Percentiles rank a stretch among this genome's conserved stretches.
Conservation (phyloP, 768 basidiomycete genomes). For the Leccinum subgranulosum region DNA sequence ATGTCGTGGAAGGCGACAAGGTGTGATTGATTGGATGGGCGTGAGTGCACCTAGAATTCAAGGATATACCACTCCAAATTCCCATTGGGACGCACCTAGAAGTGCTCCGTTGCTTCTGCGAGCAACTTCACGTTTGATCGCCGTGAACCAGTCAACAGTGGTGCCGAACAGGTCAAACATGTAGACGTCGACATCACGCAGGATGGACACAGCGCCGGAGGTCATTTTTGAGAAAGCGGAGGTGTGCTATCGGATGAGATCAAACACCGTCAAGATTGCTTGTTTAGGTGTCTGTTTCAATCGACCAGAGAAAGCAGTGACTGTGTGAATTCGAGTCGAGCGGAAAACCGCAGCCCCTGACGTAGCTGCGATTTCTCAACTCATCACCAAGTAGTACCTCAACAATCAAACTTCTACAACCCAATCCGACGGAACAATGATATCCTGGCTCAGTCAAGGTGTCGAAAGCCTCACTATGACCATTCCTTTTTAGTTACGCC, state of each 20-base stretch:
- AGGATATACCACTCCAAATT: background rate
- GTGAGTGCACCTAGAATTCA: background rate
- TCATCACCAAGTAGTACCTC: slow-evolving; percentile 72
- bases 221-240: slow-evolving; percentile 5
- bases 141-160: slow-evolving; percentile 41
- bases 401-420: slow-evolving; percentile 58
- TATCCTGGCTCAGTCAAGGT: slow-evolving; percentile 68
- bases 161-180: slow-evolving; percentile 53
- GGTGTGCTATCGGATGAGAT: background rate
- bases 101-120: slow-evolving; percentile 13
- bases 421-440: slow-evolving; percentile 50
- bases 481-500: slow-evolving; percentile 55
- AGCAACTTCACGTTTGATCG: slow-evolving; percentile 19
- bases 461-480: slow-evolving; percentile 52
- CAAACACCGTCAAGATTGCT: background rate
- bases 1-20: background rate
- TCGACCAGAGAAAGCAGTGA: too few relatives aligned
- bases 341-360: slow-evolving; percentile 33
- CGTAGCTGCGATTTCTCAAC: slow-evolving; percentile 49
- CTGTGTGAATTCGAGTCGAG: too few relatives aligned
- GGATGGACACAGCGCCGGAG: background rate
- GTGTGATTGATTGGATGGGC: background rate
- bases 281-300: too few relatives aligned
- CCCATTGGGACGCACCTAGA: slow-evolving; percentile 8
- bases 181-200: slow-evolving; percentile 37